Evolutionary conservation across 1,284 basidiomycete genomes (phyloP), one percentile per base, ranked within the genome.

Genomic region (Cryptococcus sp.): DNA sequence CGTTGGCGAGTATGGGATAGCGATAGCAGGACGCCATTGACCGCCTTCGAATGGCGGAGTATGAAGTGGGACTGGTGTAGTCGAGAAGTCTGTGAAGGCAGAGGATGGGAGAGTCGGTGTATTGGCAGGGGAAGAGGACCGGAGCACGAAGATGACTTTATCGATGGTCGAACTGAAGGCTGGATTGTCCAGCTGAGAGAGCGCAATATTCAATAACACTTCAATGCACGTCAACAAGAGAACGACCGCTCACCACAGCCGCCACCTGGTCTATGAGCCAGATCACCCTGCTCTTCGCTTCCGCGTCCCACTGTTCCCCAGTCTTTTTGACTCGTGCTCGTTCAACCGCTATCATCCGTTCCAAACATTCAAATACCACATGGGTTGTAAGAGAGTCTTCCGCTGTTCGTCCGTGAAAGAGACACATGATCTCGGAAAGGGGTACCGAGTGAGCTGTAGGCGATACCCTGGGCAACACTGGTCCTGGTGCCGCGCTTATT

Each of bases 231-330:
- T 10, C 5, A 10, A 5, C 2, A 34, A 34, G 29, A 13, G 38
- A n/a, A 17, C 16, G 39, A 17, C 2, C 19, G 58, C 62, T 58
- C 47, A 61, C 62, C 25, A 64, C 45, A 8, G 50, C 29, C 1
- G 56, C 62, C 8, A 61, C 54, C 41, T 64, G 62, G 29, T 64
- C 62, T 25, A 64, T 61, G 40, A 64, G 23, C 62, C 62, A 64
- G 11, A 46, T 54, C 7, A 61, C 37, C 23, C 48, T 55, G 29
- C 50, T 49, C 49, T 46, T 55, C 20, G 50, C 49, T 20, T 52
- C 53, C 17, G 50, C 47, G 52, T 64, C 57, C 62, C 62, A 64
- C 1, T 20, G 19, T n/a, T 20, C 37, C 0, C 54, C 58, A 4
- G 50, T n/a, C 11, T 22, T 39, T 19, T 52, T 22, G 17, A 56